A percentile compares a stretch with the other conserved stretches of the same genome.
Conservation (phyloP, 495 filamentous ascomycete genomes). For the Hyaloscypha variabilis region DNA sequence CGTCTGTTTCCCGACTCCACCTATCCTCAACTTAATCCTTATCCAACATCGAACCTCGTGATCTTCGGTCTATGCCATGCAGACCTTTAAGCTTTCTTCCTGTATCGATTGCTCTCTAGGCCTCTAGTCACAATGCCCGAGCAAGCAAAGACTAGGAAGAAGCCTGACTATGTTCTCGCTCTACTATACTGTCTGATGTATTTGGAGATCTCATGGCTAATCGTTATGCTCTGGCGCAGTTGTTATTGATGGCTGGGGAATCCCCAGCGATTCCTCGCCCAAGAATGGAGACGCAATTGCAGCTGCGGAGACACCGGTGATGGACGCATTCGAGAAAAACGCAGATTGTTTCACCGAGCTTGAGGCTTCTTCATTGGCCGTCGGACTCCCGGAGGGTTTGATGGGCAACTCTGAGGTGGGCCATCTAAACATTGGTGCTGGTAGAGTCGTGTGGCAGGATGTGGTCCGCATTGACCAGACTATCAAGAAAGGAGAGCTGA, state of each 20-base stretch:
- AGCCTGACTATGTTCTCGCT: slow-evolving; percentile 46
- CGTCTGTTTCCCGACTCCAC: slow-evolving; percentile 45
- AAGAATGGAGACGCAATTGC: slow-evolving; percentile 92
- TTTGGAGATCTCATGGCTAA: slow-evolving; percentile 56
- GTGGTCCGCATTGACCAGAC: slow-evolving; percentile 96
- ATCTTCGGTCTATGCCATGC: slow-evolving; percentile 1
- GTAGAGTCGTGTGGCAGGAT: slow-evolving; percentile 98
- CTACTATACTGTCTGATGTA: slow-evolving; percentile 50
- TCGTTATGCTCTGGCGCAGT: slow-evolving; percentile 61
- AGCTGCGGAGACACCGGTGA: slow-evolving; percentile 86
- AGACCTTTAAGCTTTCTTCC: neutral
- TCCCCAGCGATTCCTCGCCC: slow-evolving; percentile 75
- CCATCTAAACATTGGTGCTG: slow-evolving; percentile 97
- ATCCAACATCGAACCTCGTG: neutral
- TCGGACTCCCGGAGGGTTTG: slow-evolving; percentile 92
- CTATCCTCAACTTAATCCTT: slow-evolving; percentile 20
- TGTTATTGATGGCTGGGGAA: slow-evolving; percentile 98
- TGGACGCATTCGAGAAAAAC: slow-evolving; percentile 80
- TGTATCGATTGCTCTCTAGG: slow-evolving; percentile 22
- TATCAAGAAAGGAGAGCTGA: slow-evolving; percentile 85
- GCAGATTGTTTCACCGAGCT: slow-evolving; percentile 83
- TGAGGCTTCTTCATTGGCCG: slow-evolving; percentile 93
- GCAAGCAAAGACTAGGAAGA: slow-evolving; percentile 22
- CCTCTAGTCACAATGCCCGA: slow-evolving; percentile 6
- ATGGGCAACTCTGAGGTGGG: slow-evolving; percentile 99